Conservation (phyloP, 768 basidiomycete genomes). For the Hebeloma cylindrosporum region DNA sequence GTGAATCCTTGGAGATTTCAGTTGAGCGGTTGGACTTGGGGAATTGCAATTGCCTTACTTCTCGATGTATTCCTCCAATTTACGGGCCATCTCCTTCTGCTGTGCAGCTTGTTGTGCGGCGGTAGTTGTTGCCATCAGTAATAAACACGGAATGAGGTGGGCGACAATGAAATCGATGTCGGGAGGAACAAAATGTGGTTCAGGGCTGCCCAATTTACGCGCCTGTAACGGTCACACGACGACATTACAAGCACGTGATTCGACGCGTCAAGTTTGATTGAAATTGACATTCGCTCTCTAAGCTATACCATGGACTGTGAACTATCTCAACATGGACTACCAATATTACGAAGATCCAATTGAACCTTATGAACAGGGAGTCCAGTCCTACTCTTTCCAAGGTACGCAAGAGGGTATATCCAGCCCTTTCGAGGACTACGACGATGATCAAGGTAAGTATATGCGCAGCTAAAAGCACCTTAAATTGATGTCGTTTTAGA, state of each 20-base stretch:
- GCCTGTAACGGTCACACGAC: constrained; percentile 24
- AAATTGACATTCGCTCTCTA: neutral
- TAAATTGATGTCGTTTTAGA: constrained; percentile 1
- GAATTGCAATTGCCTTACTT: constrained; percentile 45
- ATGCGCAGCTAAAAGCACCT: constrained; percentile 26
- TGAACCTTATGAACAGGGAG: constrained; percentile 3
- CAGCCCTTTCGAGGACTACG: constrained; percentile 12
- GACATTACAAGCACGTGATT: constrained; percentile 21
- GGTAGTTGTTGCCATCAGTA: constrained; percentile 23
- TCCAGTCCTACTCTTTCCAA: neutral
- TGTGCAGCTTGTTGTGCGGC: constrained; percentile 28
- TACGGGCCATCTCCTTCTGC: constrained; percentile 45
- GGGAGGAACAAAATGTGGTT: neutral
- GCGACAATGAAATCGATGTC: constrained; percentile 4
- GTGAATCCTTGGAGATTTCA: constrained; percentile 60
- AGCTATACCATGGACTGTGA: neutral
- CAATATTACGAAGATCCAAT: constrained; percentile 18
- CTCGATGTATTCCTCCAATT: constrained; percentile 77
- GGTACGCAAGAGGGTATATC: neutral
- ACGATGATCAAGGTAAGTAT: constrained; percentile 33
- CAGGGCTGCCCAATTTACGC: constrained; percentile 10
- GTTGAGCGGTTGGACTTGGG: constrained; percentile 5
- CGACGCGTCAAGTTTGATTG: constrained; percentile 14
- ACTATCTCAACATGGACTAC: constrained; percentile 8
- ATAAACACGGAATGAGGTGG: neutral